Conservation (phyloP, 306 rosid genomes). For the Sicyos baderoa region DNA sequence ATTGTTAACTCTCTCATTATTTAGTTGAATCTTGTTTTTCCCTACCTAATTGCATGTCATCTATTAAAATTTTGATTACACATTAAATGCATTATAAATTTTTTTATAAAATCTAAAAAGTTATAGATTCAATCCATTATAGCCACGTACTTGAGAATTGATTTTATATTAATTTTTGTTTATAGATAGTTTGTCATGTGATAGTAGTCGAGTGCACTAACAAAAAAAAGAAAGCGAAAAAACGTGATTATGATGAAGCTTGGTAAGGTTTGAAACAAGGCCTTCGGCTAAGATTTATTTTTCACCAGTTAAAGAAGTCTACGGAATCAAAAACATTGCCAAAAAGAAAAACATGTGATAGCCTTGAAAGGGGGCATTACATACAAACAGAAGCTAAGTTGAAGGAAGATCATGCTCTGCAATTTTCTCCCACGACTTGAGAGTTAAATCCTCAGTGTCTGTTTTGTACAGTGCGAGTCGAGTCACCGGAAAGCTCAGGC, state of each 20-base stretch:
- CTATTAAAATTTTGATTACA: too few species aligned
- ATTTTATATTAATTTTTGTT: too few species aligned
- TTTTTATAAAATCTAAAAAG: too few species aligned
- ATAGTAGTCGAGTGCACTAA: too few species aligned
- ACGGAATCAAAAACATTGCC: background rate
- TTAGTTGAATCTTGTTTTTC: background rate
- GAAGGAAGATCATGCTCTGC: conserved; percentile 45
- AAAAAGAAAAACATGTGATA: background rate
- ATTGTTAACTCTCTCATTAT: too few species aligned
- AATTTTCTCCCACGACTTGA: conserved; percentile 79
- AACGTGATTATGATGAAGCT: background rate
- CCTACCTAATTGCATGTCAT: background rate
- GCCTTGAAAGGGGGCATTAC: background rate
- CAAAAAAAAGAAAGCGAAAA: too few species aligned
- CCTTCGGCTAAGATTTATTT: background rate
- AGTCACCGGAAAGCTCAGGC: conserved; percentile 50
- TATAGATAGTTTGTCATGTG: too few species aligned
- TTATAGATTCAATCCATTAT: too few species aligned
- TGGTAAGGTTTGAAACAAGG: background rate
- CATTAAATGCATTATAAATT: too few species aligned
- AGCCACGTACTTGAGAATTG: too few species aligned
- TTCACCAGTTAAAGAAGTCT: background rate
- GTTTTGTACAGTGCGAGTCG: conserved; percentile 77
- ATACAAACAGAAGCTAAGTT: conserved; percentile 26
- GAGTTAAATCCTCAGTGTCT: conserved; percentile 56